A percentile compares a stretch with the other conserved stretches of the same genome.
These are phyloP conservation scores for Epichloe bromicola DNA, from an alignment of 2,329 filamentous ascomycete genomes.

Conservation along the genomic window DNA sequence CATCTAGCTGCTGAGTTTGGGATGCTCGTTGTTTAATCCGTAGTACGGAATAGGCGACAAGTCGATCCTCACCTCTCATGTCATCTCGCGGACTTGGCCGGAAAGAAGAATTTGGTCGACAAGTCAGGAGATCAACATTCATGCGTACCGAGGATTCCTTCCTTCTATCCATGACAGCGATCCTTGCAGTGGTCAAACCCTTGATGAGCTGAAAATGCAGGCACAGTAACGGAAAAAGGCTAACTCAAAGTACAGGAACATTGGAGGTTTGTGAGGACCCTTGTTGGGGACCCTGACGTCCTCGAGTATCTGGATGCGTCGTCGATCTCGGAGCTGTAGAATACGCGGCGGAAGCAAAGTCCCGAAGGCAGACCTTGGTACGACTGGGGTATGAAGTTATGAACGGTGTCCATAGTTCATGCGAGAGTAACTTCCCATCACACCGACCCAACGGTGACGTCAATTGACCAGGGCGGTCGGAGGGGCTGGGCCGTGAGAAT, in stretches of 20 bases:
- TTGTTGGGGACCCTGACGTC: background rate
- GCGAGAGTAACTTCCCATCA: background rate
- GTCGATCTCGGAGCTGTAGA: background rate
- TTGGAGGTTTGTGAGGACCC: too few species aligned
- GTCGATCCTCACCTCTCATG: background rate
- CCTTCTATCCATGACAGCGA: too few species aligned
- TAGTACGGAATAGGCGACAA: background rate
- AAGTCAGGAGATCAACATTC: too few species aligned
- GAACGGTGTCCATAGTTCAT: background rate
- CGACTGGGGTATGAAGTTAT: background rate
- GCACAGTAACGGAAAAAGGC: background rate
- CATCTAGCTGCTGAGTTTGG: background rate
- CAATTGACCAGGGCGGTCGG: background rate
- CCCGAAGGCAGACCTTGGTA: background rate
- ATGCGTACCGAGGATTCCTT: too few species aligned
- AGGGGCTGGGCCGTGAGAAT: background rate
- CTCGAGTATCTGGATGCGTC: background rate
- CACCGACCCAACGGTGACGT: background rate
- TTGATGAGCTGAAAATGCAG: background rate
- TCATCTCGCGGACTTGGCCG: background rate
- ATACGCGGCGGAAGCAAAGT: background rate
- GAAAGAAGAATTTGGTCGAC: too few species aligned
- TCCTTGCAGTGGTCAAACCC: background rate
- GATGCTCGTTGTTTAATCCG: background rate
- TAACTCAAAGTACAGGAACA: background rate